Conservation (phyloP, 2,329 filamentous ascomycete species). For the Hysterium pulicare region DNA sequence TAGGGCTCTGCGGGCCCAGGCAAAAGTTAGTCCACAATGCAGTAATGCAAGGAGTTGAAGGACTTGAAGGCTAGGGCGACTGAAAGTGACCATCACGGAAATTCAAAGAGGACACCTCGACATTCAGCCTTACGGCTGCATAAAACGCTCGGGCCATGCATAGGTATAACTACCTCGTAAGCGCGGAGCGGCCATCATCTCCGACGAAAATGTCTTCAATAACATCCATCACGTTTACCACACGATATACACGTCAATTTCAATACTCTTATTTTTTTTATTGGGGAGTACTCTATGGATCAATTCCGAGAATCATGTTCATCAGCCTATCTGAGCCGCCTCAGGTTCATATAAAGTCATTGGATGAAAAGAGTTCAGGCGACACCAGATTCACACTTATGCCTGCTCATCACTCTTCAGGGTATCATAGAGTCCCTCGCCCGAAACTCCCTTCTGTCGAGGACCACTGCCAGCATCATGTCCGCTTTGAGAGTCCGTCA, state of each 20-base stretch:
- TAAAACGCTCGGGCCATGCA: background rate
- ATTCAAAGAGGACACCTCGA: background rate
- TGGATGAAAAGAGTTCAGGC: too few relatives aligned
- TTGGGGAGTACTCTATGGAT: too few relatives aligned
- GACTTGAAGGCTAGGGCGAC: slow-evolving; percentile 1
- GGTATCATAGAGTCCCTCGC: slow-evolving; percentile 8
- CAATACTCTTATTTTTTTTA: too few relatives aligned
- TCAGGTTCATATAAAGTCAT: too few relatives aligned
- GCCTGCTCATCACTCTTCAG: slow-evolving; percentile 13
- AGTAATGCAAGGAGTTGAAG: slow-evolving; percentile 7
- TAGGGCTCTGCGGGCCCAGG: slow-evolving; percentile 26
- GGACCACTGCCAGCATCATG: slow-evolving; percentile 18
- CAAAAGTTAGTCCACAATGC: slow-evolving; percentile 12
- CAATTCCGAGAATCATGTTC: too few relatives aligned
- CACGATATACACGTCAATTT: too few relatives aligned
- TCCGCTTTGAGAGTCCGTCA: slow-evolving; percentile 28
- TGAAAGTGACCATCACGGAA: background rate
- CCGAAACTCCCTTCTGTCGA: slow-evolving; percentile 9
- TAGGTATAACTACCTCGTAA: too few relatives aligned
- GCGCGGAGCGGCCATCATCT: too few relatives aligned
- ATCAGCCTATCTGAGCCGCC: too few relatives aligned
- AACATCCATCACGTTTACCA: too few relatives aligned
- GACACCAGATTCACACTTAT: too few relatives aligned
- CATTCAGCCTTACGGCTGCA: slow-evolving; percentile 2
- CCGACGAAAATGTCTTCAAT: too few relatives aligned